These are phyloP conservation scores for Talaromyces sp. DNA, from an alignment of 2,329 filamentous ascomycete genomes.

Conservation along the genomic window DNA sequence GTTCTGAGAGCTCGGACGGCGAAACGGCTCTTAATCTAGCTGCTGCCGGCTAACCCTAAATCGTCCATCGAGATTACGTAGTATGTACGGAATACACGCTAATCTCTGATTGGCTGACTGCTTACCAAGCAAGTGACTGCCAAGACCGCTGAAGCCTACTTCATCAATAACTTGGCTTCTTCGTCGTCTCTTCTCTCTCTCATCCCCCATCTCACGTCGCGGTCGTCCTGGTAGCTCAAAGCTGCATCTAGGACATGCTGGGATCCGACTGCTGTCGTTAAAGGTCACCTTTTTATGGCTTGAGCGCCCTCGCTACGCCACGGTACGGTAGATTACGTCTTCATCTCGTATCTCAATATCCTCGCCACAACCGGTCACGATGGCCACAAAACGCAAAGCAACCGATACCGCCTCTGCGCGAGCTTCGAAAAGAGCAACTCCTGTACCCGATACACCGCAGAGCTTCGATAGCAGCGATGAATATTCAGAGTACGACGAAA, in stretches of 20 bases:
- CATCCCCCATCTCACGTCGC: constrained; percentile 5
- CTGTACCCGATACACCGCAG: constrained; percentile 45
- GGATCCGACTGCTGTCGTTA: constrained; percentile 13
- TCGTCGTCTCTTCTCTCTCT: background rate
- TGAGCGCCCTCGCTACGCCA: background rate
- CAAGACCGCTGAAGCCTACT: constrained; percentile 9
- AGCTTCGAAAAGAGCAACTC: constrained; percentile 50
- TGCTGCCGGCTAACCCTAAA: background rate
- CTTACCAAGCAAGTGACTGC: constrained; percentile 1
- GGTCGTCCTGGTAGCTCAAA: background rate
- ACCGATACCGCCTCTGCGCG: constrained; percentile 43
- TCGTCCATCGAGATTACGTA: background rate
- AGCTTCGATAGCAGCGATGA: constrained; percentile 56
- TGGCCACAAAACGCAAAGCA: constrained; percentile 65
- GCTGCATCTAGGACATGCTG: constrained; percentile 11
- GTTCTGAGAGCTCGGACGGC: background rate
- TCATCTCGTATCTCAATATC: background rate
- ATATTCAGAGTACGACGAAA: constrained; percentile 54
- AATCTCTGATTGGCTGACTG: background rate
- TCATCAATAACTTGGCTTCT: background rate
- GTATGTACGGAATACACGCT: background rate
- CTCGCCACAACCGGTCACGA: constrained; percentile 34
- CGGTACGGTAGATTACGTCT: background rate
- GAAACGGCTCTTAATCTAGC: constrained; percentile 2
- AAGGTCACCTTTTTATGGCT: background rate